A percentile compares a stretch with the other conserved stretches of the same genome.
phyloP scores from a whole-genome alignment of 1,139 yeast genomes.

The Taphrina communis region DNA sequence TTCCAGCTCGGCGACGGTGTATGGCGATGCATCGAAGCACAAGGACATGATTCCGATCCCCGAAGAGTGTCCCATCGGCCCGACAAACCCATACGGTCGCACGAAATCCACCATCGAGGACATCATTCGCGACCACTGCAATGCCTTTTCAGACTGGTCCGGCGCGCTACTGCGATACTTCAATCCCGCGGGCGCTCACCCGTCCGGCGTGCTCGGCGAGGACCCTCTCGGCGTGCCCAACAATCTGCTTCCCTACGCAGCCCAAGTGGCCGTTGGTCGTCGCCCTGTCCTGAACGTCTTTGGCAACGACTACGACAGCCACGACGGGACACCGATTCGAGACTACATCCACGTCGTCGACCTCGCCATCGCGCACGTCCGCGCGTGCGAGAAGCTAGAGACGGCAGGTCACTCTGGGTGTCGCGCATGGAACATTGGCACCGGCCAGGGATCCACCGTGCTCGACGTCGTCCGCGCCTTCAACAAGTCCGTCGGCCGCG shows the following conservation, averaged over 20 bases:
- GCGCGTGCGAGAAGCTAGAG: conserved; percentile 68
- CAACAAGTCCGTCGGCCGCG: conserved; percentile 69
- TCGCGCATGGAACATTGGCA: conserved; percentile 84
- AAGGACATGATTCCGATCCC: conserved; percentile 80
- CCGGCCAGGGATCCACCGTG: conserved; percentile 80
- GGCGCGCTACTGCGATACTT: conserved; percentile 75
- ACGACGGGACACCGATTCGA: conserved; percentile 82
- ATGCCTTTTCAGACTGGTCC: conserved; percentile 61
- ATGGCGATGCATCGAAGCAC: conserved; percentile 80
- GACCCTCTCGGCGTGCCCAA: conserved; percentile 81
- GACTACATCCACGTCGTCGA: conserved; percentile 85
- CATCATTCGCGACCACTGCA: conserved; percentile 63
- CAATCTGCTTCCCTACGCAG: conserved; percentile 73
- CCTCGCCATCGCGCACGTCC: conserved; percentile 78
- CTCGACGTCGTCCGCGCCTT: conserved; percentile 73
- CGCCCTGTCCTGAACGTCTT: conserved; percentile 68
- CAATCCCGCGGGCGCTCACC: conserved; percentile 86
- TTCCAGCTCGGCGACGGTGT: conserved; percentile 82
- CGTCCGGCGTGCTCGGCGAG: conserved; percentile 78
- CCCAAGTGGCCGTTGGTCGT: conserved; percentile 79
- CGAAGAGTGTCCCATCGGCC: conserved; percentile 75
- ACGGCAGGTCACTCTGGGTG: conserved; percentile 55
- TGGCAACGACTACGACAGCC: conserved; percentile 66
- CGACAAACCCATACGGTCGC: conserved; percentile 78
- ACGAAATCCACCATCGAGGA: conserved; percentile 73